Evolutionary conservation across 2,329 filamentous ascomycete species (phyloP).

Genomic region (Penicillium freii): DNA sequence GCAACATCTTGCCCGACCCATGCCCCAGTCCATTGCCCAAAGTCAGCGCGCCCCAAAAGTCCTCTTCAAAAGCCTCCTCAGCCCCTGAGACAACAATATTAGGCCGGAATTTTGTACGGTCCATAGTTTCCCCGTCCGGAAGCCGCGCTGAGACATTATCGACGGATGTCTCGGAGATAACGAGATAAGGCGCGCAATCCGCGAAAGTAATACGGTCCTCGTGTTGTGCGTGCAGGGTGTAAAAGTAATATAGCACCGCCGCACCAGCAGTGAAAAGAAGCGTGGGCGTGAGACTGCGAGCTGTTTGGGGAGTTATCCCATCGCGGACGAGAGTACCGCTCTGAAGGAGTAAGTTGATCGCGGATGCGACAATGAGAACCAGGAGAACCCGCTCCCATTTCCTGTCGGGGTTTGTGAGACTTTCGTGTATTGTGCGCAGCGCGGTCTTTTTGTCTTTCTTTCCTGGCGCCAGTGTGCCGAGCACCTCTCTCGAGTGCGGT

Average conservation of each 20-base stretch:
- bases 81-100: conserved; percentile 68
- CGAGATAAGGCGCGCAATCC: conserved; percentile 59
- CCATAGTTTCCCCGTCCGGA: conserved; percentile 51
- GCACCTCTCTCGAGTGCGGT: conserved; percentile 56
- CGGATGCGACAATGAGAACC: not conserved
- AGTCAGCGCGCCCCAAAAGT: conserved; percentile 66
- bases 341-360: not conserved
- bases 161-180: conserved; percentile 70
- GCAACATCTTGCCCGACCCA: conserved; percentile 43
- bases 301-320: not conserved
- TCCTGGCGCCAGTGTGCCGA: conserved; percentile 59
- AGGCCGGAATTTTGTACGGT: conserved; percentile 68
- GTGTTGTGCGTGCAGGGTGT: not conserved
- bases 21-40: conserved; percentile 31
- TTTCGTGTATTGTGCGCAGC: not conserved
- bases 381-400: not conserved
- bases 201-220: conserved; percentile 33
- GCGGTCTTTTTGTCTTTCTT: conserved; percentile 14
- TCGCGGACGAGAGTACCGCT: not conserved
- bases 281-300: not conserved
- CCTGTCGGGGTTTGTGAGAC: not conserved
- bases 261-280: not conserved
- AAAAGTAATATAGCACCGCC: conserved; percentile 7
- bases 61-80: conserved; percentile 61
- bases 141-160: conserved; percentile 61